Percentiles rank a stretch among this genome's conserved stretches.
Conservation (phyloP, 148 eudicot species). For the Drosera capensis region DNA sequence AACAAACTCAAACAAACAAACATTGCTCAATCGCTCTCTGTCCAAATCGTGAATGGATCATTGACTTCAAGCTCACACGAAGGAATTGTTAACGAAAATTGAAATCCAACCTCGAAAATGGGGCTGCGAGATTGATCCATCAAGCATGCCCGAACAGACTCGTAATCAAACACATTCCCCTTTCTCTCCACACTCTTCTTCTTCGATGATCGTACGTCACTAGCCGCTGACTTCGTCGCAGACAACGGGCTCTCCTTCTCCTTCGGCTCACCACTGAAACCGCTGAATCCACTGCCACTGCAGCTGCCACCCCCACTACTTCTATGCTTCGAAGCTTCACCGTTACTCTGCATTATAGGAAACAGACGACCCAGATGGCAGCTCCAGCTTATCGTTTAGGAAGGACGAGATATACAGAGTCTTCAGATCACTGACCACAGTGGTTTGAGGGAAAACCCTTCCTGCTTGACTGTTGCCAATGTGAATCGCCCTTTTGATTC, state of each 20-base stretch:
- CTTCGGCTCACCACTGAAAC: too few species aligned
- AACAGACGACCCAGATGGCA: conserved; percentile 33
- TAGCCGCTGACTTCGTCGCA: conserved; percentile 65
- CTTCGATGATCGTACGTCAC: conserved; percentile 31
- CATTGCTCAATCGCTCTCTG: too few species aligned
- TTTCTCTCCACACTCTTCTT: conserved; percentile 13
- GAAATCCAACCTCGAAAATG: conserved; percentile 24
- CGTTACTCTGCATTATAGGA: conserved; percentile 16
- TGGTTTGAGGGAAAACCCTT: too few species aligned
- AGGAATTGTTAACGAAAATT: background rate
- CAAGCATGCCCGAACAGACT: conserved; percentile 5
- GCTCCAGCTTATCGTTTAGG: too few species aligned
- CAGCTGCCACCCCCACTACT: conserved; percentile 8
- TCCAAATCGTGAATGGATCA: too few species aligned
- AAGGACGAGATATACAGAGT: too few species aligned
- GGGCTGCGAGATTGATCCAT: conserved; percentile 32
- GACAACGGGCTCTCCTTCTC: conserved; percentile 41
- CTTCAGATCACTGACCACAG: too few species aligned
- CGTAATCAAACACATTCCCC: conserved; percentile 6
- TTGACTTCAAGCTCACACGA: too few species aligned
- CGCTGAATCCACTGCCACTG: too few species aligned
- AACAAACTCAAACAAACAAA: background rate
- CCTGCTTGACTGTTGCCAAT: too few species aligned
- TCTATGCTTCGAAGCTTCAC: conserved; percentile 6
- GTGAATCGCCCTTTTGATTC: conserved; percentile 47